Evolutionary conservation across 2,329 filamentous ascomycete species (phyloP).

Genomic region (Aspergillus amoenus): DNA sequence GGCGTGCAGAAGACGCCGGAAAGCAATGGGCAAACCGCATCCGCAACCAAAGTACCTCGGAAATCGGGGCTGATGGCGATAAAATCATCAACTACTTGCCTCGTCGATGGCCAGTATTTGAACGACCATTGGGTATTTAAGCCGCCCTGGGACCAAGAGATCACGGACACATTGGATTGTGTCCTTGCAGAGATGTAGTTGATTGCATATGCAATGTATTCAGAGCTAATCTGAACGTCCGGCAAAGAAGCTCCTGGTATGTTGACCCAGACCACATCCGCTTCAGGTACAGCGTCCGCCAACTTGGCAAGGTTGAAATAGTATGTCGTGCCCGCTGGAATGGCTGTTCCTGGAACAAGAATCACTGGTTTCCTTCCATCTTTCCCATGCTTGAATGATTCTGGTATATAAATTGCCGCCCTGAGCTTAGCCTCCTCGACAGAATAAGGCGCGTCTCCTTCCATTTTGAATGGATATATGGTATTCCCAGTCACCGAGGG

Average conservation of each 20-base stretch:
- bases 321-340: conserved; percentile 49
- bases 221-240: conserved; percentile 53
- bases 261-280: conserved; percentile 58
- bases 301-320: conserved; percentile 52
- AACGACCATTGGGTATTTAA: conserved; percentile 58
- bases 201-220: conserved; percentile 59
- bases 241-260: conserved; percentile 49
- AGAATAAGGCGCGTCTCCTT: conserved; percentile 50
- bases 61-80: conserved; percentile 52
- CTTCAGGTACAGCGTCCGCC: conserved; percentile 41
- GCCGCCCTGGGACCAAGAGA: conserved; percentile 59
- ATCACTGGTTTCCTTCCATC: conserved; percentile 47
- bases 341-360: conserved; percentile 55
- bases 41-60: background rate
- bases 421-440: conserved; percentile 49
- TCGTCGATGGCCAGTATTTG: conserved; percentile 58
- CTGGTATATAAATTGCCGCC: conserved; percentile 3
- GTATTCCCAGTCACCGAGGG: background rate
- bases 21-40: background rate
- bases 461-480: conserved; percentile 21
- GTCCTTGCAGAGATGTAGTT: conserved; percentile 53
- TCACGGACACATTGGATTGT: conserved; percentile 41
- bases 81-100: conserved; percentile 48
- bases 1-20: conserved; percentile 44
- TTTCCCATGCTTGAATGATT: conserved; percentile 33